Conservation (phyloP, 2,329 filamentous ascomycete species). For the Fusarium miscanthi region DNA sequence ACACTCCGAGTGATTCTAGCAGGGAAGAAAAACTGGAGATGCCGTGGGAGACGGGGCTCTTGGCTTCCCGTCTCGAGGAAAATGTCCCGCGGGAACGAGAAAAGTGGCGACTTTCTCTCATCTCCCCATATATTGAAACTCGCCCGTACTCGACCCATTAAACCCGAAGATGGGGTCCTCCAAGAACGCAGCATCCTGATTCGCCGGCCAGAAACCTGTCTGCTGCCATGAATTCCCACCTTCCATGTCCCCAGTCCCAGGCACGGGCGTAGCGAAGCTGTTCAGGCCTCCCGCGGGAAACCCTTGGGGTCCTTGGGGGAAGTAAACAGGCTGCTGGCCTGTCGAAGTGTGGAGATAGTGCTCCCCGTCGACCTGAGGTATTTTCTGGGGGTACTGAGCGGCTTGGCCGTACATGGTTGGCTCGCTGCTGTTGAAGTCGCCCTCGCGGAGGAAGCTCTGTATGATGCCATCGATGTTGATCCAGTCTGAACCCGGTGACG, state of each 20-base stretch:
- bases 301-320: slow-evolving; percentile 11
- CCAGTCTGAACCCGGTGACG: slow-evolving; percentile 38
- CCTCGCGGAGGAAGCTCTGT: slow-evolving; percentile 48
- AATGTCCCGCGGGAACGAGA: slow-evolving; percentile 1
- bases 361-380: slow-evolving; percentile 10
- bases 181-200: slow-evolving; percentile 26
- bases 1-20: neutral
- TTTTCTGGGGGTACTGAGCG: neutral
- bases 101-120: neutral
- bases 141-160: slow-evolving; percentile 47
- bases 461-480: slow-evolving; percentile 53
- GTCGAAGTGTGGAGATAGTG: slow-evolving; percentile 14
- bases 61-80: neutral
- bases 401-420: neutral
- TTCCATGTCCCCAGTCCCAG: neutral
- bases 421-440: slow-evolving; percentile 22
- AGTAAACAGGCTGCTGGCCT: slow-evolving; percentile 11
- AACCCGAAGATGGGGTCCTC: slow-evolving; percentile 50
- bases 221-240: slow-evolving; percentile 17
- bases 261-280: neutral
- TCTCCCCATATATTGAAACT: slow-evolving; percentile 31
- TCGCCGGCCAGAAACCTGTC: slow-evolving; percentile 8
- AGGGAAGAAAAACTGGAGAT: slow-evolving; percentile 7
- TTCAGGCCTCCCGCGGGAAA: slow-evolving; percentile 17
- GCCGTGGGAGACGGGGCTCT: neutral